phyloP scores from a whole-genome alignment of 2,329 filamentous ascomycete species.

The Aspergillus neoniger region DNA sequence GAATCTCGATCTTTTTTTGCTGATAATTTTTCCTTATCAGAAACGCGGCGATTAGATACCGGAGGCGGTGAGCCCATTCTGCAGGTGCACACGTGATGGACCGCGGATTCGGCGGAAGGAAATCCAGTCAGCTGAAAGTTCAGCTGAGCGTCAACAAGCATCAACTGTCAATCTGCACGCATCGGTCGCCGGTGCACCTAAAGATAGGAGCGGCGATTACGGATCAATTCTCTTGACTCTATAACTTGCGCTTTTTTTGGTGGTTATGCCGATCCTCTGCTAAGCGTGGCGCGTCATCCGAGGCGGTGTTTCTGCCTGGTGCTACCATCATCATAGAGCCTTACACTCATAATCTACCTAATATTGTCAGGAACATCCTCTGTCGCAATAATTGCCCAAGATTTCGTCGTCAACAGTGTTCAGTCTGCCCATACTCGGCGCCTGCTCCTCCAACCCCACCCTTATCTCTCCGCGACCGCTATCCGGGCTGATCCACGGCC shows the following conservation, averaged over 20 bases:
- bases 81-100: slow-evolving; percentile 13
- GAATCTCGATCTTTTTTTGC: slow-evolving; percentile 1
- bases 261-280: slow-evolving; percentile 9
- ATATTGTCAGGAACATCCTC: slow-evolving; percentile 1
- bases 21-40: slow-evolving; percentile 14
- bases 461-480: slow-evolving; percentile 24
- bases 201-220: not conserved
- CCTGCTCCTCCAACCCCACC: slow-evolving; percentile 25
- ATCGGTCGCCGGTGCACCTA: not conserved
- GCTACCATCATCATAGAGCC: slow-evolving; percentile 7
- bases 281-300: slow-evolving; percentile 20
- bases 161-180: not conserved
- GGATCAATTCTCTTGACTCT: not conserved
- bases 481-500: slow-evolving; percentile 28
- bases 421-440: slow-evolving; percentile 22
- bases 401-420: slow-evolving; percentile 34
- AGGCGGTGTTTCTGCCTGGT: slow-evolving; percentile 18
- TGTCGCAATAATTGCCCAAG: slow-evolving; percentile 32
- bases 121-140: slow-evolving; percentile 6
- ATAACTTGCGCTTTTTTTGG: not conserved
- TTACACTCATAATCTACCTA: slow-evolving; percentile 10
- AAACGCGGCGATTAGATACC: slow-evolving; percentile 34
- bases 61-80: slow-evolving; percentile 29
- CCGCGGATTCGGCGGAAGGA: slow-evolving; percentile 18
- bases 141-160: slow-evolving; percentile 2